Evolutionary conservation across 192 early-diverging fungal species (phyloP), one percentile per base, ranked within the genome.

Genomic region (Chytriomyces confervae): DNA sequence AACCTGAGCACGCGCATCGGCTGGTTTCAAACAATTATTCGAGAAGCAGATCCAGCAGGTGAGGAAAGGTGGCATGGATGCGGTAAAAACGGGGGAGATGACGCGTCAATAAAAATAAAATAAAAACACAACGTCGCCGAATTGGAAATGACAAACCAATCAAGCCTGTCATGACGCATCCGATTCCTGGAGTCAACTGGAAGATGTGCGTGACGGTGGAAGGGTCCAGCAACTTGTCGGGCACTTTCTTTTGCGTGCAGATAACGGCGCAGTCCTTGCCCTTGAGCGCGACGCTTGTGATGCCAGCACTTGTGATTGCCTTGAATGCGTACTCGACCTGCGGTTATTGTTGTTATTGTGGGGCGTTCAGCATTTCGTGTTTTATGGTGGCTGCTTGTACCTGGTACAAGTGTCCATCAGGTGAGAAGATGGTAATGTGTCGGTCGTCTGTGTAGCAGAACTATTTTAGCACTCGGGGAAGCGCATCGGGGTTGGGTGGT

Each of bases 381-480:
- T 20, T 57, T 20, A 57, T 11, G 1, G 53, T 36, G 29, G 29
- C 29, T 36, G 29, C 9, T 18, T 95, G 95, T 70, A 99, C 96
- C 95, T 99, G 98, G 84, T 99, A 99, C 67, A 99, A 90, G 57
- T 96, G 90, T 69, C 98, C 98, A 82, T 99, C 98, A 24, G 98
- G 97, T 36, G 98, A 99, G 81, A 99, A 99, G 83, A 99, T 94
- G 70, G 98, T 99, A 83, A 99, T 98, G 82, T 99, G 97, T 72
- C 98, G 93, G 89, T 99, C 98, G 86, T 99, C 79, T 76, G 79
- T 20, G 0, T 20, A 36, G 29, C 29, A 36, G 53, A 1, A 57
- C 20, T 20, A 57, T 20, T 57, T 57, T 20, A 57, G 53, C 3
- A 57, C 11, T 20, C 53, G 13, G 53, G 13, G 0, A 11, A 20